phyloP scores from a whole-genome alignment of 1,284 basidiomycete species.

The Schizopora paradoxa region DNA sequence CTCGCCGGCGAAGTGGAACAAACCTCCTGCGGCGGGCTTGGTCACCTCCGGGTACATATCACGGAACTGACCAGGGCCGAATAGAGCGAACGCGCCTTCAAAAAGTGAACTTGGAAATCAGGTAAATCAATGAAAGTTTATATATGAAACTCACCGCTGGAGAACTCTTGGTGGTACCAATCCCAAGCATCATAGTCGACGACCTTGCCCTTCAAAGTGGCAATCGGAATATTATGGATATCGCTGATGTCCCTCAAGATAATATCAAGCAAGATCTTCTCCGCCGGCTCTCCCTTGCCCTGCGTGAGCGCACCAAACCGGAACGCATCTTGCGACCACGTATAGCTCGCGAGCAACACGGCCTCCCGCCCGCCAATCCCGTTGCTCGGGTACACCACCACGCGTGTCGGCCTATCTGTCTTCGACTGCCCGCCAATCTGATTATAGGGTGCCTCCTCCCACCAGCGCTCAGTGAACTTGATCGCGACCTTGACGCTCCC shows the following conservation, averaged over 20 bases:
- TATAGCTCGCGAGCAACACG: slow-evolving; percentile 11
- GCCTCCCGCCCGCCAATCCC: neutral
- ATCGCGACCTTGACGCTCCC: slow-evolving; percentile 11
- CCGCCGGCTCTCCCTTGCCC: neutral
- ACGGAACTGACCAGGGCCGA: slow-evolving; percentile 7
- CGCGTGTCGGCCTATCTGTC: slow-evolving; percentile 10
- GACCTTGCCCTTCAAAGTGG: neutral
- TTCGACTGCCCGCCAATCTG: neutral
- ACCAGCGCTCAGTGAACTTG: slow-evolving; percentile 9
- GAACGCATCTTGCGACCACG: slow-evolving; percentile 11
- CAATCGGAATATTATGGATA: slow-evolving; percentile 5
- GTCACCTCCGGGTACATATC: neutral
- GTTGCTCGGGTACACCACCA: slow-evolving; percentile 13
- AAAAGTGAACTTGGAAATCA: no score
- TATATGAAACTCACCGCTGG: slow-evolving; percentile 1
- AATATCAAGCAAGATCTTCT: neutral
- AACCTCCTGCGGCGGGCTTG: neutral
- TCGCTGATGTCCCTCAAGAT: slow-evolving; percentile 8
- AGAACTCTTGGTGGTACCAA: slow-evolving; percentile 12
- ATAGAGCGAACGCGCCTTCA: slow-evolving; percentile 9
- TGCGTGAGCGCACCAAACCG: slow-evolving; percentile 6
- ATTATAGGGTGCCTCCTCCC: neutral
- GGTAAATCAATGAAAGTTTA: neutral
- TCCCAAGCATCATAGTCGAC: slow-evolving; percentile 4
- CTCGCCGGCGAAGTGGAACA: slow-evolving; percentile 6